These are phyloP conservation scores for Corylus heterophylla DNA, from an alignment of 306 rosid genomes.

Conservation along the genomic window DNA sequence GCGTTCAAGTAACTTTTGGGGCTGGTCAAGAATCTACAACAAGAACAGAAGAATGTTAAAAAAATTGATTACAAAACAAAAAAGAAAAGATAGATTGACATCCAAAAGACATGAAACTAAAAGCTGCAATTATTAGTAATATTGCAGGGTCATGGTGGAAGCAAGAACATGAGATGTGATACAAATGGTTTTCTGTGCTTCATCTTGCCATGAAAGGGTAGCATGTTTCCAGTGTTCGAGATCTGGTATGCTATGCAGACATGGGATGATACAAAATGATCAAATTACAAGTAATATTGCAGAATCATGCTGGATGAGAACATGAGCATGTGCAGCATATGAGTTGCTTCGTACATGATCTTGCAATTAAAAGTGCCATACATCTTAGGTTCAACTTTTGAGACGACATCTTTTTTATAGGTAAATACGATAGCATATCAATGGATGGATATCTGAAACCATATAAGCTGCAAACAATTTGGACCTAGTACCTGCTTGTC, in stretches of 20 bases:
- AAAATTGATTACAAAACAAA: slow-evolving; percentile 22
- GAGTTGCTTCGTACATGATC: not conserved
- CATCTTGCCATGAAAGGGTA: not conserved
- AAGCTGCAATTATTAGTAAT: not conserved
- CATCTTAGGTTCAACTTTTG: not conserved
- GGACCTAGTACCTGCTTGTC: slow-evolving; percentile 74
- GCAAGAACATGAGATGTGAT: not conserved
- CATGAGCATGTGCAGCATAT: no score
- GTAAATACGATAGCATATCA: not conserved
- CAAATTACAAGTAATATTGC: not conserved
- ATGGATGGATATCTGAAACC: slow-evolving; percentile 16
- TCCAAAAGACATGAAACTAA: not conserved
- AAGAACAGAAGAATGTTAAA: slow-evolving; percentile 24
- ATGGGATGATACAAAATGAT: not conserved
- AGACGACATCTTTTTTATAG: not conserved
- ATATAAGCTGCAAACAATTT: slow-evolving; percentile 10
- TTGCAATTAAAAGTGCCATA: not conserved
- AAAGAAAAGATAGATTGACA: not conserved
- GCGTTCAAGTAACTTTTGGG: slow-evolving; percentile 61
- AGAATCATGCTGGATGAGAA: not conserved
- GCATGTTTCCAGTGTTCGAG: not conserved
- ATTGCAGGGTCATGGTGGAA: not conserved
- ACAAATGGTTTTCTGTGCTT: not conserved
- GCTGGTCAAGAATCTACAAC: slow-evolving; percentile 59
- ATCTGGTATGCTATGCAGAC: not conserved